Evolutionary conservation across 805 yeast genomes (phyloP), one percentile per base, ranked within the genome.

Genomic region (Candida gorgasii): DNA sequence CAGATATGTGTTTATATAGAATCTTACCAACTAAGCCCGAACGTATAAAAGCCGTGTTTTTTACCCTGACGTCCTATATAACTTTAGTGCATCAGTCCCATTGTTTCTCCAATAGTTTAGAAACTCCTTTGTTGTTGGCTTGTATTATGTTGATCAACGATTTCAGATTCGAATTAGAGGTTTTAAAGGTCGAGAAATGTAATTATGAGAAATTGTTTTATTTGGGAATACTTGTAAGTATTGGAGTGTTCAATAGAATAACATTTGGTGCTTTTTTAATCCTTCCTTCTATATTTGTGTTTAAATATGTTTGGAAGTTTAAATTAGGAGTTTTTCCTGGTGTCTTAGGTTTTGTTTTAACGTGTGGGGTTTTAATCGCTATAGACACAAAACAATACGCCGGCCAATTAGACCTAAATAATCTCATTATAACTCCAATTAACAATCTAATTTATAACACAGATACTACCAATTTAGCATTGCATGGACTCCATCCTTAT

Each of bases 81-180:
- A 82, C 95, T 0, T 72, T 88, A 68, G 79, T 83, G 0, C 82
- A 82, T 53, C 98, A 93, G 57, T 72, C 87, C 0, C 97, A 89
- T 57, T 81, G 95, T 0, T 86, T 93, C 53, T 86, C 96, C n/a
- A 93, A 93, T 58, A 78, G 89, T 16, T 55, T 87, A 1, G 99
- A 93, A 59, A 84, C 86, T 28, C 59, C 65, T 42, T 57, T 84
- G 31, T 65, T 85, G 8, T 51, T 83, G 15, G 58, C 76, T 50
- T 58, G 72, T 12, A 54, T 86, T 5, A 76, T 73, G 45, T 58
- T 82, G 22, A 71, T 84, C 29, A 74, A 66, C 51, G 69, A 63
- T 53, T 56, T 76, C 55, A 52, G 64, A 50, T 54, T 41, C 51
- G 52, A 44, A 37, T 19, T 42, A 8, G 58, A 53, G 27, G 47